Base-by-base conservation (phyloP, 2,329 filamentous ascomycete species). In the Colletotrichum sp. region DNA sequence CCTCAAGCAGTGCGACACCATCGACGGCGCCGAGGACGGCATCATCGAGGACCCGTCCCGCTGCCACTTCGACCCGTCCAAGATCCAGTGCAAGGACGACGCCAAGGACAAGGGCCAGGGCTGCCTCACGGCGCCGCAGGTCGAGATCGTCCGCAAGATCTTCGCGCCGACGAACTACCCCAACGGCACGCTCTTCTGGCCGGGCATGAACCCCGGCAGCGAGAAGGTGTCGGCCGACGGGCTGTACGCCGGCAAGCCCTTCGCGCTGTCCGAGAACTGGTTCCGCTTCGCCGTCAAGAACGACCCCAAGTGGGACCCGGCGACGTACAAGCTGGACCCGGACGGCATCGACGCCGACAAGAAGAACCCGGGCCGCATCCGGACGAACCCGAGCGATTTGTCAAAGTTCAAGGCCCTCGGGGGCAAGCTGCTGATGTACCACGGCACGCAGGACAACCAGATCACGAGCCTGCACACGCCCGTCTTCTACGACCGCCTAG, bases 401-500 rank as follows among this genome's bases (percentile, higher is more conserved):
- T 81, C 85, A 0, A 76, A 78, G 2, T 88, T 87, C 80, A 82
- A 81, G 30, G 78, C 82, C n/a, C 80, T 82, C 2, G 88, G 88
- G 4, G 84, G 86, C 10, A 89, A 87, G 80, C 81, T 89, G 21
- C 39, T 89, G 9, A 83, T 87, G 79, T 89, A 88, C 80, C 88
- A 89, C 74, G 88, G 88, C 2, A 80, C 83, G 6, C 81, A 84
- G 13, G 87, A 89, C 77, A 83, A 82, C 9, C 80, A 87, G 8
- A 85, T 89, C 71, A 84, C 86, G 3, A 82, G 82, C 57, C 88
- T 85, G 32, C 88, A 86, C 80, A 87, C 84, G 16, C 84, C 86
- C n/a, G 79, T 86, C 9, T 90, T 90, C 83, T 90, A 90, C 81
- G 82, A 89, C 49, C 84, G 88, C 66, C 86, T 89, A 9, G 81